Evolutionary conservation across 495 filamentous ascomycete genomes (phyloP), one percentile per base, ranked within the genome.

Genomic region (Aeminium ludgeri): DNA sequence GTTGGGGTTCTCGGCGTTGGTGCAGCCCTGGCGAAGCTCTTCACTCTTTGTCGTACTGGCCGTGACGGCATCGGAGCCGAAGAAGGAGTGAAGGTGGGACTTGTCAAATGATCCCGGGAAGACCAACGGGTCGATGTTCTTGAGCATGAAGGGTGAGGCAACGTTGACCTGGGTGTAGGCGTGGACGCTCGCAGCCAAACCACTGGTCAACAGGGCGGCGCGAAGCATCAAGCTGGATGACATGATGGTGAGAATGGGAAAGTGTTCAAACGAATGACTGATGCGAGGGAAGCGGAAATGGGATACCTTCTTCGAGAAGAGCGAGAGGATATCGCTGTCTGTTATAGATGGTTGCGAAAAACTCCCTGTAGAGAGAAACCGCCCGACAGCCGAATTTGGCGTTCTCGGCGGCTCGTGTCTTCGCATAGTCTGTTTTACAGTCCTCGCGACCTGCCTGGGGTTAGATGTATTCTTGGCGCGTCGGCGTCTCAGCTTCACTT

Each of bases 61-160:
- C 23, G 55, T 58, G 2, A 58, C 53, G 23, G 43, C 45, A 40
- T 58, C 55, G 1, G 50, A 55, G 39, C 55, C 53, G 48, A 46
- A 55, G 48, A 58, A 58, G 18, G 53, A 50, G 34, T 58, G 53
- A 12, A 55, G 36, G 40, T 58, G 55, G 11, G 42, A 48, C 33
- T 48, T 51, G 33, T 39, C 29, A 43, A 55, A 55, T 29, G 50
- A 35, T 10, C 55, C 55, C 5, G 55, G 55, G 12, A 58, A 47
- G 35, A 58, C 55, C 28, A 58, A 49, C 5, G 55, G 53, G 33
- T 58, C 55, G 31, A 58, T 58, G 43, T 58, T 58, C 43, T 58
- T 58, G 43, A 40, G 38, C 55, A 58, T 58, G 50, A 58, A 58
- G 12, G 36, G 46, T 10, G 47, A 32, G 1, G 44, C 29, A 38